Conservation (phyloP, 768 basidiomycete genomes). For the Boletus rex-veris region DNA sequence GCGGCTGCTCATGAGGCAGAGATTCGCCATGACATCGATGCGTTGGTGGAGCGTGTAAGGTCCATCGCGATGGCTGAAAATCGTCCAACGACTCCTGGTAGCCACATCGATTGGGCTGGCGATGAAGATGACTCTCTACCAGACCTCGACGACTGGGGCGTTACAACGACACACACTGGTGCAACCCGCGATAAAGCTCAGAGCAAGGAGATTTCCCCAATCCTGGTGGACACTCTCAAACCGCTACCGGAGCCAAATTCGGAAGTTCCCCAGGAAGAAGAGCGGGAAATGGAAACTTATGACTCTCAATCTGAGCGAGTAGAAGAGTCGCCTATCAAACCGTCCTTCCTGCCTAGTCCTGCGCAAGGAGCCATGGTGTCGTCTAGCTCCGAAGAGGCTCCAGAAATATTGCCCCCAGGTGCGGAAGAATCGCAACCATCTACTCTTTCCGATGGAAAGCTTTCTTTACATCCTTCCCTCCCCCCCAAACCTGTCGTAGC, state of each 20-base stretch:
- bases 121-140: conserved; percentile 80
- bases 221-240: conserved; percentile 59
- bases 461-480: conserved; percentile 43
- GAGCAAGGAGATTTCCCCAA: conserved; percentile 58
- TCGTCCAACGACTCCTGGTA: conserved; percentile 67
- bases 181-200: conserved; percentile 25
- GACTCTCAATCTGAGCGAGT: conserved; percentile 5
- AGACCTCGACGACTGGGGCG: conserved; percentile 84
- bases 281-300: conserved; percentile 22
- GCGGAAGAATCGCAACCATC: conserved; percentile 5
- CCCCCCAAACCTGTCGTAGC: conserved; percentile 43
- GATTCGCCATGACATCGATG: conserved; percentile 64
- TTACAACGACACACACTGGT: conserved; percentile 43
- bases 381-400: conserved; percentile 4
- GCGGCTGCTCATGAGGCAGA: conserved; percentile 37
- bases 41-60: conserved; percentile 73
- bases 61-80: conserved; percentile 69
- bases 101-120: conserved; percentile 86
- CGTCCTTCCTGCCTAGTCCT: conserved; percentile 6
- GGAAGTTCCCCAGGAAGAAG: conserved; percentile 19
- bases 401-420: conserved; percentile 15
- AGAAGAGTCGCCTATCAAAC: conserved; percentile 7
- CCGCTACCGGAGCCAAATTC: conserved; percentile 51
- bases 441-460: conserved; percentile 14
- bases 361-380: background rate